Base-by-base conservation (phyloP, 2,329 filamentous ascomycete species). In the Neofusicoccum umdonicola region DNA sequence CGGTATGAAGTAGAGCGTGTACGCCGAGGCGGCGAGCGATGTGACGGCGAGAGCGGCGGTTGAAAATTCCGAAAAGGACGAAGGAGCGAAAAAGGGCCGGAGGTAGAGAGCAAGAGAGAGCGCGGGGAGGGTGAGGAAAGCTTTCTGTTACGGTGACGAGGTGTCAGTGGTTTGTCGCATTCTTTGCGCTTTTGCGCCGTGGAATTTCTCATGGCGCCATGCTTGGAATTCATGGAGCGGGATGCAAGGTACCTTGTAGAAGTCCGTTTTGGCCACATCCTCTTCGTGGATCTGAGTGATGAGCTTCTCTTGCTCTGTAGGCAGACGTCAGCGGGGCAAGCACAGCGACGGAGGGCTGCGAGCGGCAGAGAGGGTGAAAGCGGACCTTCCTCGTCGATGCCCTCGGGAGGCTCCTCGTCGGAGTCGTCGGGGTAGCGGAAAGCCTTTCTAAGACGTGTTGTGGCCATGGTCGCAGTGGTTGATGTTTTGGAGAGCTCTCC, bases 361-460 rank as follows among this genome's bases (percentile, higher is more conserved):
- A 37, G n/a, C 17, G 48, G 41, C 35, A 37, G 56, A 65, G 42
- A 9, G 39, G 37, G 41, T 37, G 61, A 45, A 37, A 34, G 47
- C 68, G 61, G 74, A 89, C 89, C 89, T 83, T 93, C 85, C 77
- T 93, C 90, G 74, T 95, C 92, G 66, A 95, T 81, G 63, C 87
- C 85, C 69, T 88, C 84, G 12, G 85, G 83, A 35, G 82, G 77
- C 74, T 84, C 82, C 41, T 84, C 81, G 50, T 80, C 79, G 54
- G 83, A 82, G 71, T 90, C 87, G 64, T 81, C 78, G 4, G 90
- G 90, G 78, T 94, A 95, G 66, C 85, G 86, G 78, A 96, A 95
- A 8, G 90, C 89, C 71, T 85, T 89, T 71, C 93, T 88, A 50
- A 95, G 81, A 67, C 90, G 88, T 61, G 90, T 81, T 45, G 84